Evolutionary conservation across 2,329 filamentous ascomycete species (phyloP), one percentile per base, ranked within the genome.

Genomic region (Stachybotrys echinatus): DNA sequence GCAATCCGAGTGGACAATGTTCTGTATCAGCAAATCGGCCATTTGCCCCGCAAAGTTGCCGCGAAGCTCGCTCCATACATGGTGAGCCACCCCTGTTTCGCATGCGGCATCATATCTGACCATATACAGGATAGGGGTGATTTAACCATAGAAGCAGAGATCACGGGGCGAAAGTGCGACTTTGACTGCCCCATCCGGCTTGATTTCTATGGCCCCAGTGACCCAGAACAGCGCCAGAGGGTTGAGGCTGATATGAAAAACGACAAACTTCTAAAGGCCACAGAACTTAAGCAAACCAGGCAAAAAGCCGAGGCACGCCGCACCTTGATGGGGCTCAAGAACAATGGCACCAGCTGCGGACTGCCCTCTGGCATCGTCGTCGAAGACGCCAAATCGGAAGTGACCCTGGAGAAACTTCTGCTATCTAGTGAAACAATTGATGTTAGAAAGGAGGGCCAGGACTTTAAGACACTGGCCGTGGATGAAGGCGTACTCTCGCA

Each of bases 1-100:
- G 89, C 89, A 0, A 89, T 95, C 50, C 80, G 83, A 5, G 81
- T 95, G 2, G 77, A 88, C 58, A 95, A 94, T 64, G 88, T 92
- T 14, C 79, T 87, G 61, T 79, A 82, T 17, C 65, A 67, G 7
- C 89, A 95, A 60, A 88, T 95, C 58, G 90, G 90, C 1, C 89
- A 95, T 66, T 74, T 95, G 39, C 86, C 88, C 6, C 75, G 81
- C 12, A 74, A 69, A 1, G 61, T 89, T 20, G 89, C 84, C 1
- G 70, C 74, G n/a, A 92, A 88, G 65, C 70, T 96, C 48, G 83
- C 88, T 0, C 80, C 77, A 2, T 90, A 89, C 61, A 75, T 95
- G 62, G 84, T 65, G 59, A 73, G 54, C 27, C 37, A 23, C 23
- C 20, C 14, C 10, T 34, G 14, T 14, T 34, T 14, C 27, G 10